Conservation (phyloP, 2,329 filamentous ascomycete species). For the Xylariaceae sp. region DNA sequence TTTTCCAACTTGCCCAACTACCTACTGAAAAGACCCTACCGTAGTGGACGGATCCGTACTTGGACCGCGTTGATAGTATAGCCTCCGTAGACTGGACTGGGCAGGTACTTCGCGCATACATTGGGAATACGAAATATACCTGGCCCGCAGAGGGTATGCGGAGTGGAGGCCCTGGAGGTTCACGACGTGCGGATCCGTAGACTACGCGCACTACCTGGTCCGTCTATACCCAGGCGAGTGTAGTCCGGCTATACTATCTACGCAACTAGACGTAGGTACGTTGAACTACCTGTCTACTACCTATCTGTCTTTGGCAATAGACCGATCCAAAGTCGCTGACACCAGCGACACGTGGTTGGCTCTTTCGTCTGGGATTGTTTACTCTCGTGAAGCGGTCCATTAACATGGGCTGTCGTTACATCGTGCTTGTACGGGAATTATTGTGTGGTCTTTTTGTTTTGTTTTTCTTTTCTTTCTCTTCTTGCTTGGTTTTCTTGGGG, state of each 20-base stretch:
- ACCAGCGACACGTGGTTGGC: background rate
- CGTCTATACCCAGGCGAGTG: background rate
- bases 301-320: background rate
- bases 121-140: background rate
- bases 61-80: no score
- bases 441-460: background rate
- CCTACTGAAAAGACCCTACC: no score
- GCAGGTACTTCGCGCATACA: background rate
- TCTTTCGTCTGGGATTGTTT: background rate
- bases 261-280: background rate
- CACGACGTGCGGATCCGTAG: no score
- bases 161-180: no score
- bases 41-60: no score
- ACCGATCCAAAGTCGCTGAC: background rate
- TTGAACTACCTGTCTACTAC: background rate
- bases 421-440: background rate
- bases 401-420: background rate
- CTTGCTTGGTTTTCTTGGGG: background rate
- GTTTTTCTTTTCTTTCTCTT: background rate
- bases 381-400: background rate
- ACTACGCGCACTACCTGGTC: no score
- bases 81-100: background rate
- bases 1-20: no score
- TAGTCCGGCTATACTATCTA: background rate
- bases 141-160: no score